Percentiles rank a stretch among this genome's conserved stretches.
phyloP scores from a whole-genome alignment of 1,139 yeast genomes.

The Candida glucosophila region DNA sequence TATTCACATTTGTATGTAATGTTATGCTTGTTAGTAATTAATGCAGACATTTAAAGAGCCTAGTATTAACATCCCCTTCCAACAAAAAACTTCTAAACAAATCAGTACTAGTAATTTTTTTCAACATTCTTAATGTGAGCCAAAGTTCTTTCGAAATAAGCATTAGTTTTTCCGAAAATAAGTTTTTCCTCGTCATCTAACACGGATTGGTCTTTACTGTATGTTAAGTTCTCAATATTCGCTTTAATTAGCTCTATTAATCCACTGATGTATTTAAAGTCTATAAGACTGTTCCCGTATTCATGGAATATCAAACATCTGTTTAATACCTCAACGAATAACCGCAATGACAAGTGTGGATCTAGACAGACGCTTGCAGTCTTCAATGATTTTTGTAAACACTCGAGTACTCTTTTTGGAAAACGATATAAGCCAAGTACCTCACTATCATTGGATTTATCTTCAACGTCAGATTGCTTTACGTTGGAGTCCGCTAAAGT shows the following conservation, averaged over 20 bases:
- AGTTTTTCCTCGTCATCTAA: slow-evolving; percentile 26
- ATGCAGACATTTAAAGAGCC: too few species aligned
- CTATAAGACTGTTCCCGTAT: slow-evolving; percentile 69
- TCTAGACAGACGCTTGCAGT: slow-evolving; percentile 94
- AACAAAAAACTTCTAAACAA: too few species aligned
- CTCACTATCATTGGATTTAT: slow-evolving; percentile 7
- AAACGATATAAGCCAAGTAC: slow-evolving; percentile 30
- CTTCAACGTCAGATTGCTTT: slow-evolving; percentile 5
- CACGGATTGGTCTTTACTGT: slow-evolving; percentile 15
- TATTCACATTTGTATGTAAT: too few species aligned
- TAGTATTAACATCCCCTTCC: too few species aligned
- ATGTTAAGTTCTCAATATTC: slow-evolving; percentile 60
- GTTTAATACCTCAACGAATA: slow-evolving; percentile 84
- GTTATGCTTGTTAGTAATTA: too few species aligned
- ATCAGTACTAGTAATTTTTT: slow-evolving; percentile 27
- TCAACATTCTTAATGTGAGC: slow-evolving; percentile 44
- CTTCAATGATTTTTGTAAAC: slow-evolving; percentile 59
- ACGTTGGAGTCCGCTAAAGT: slow-evolving; percentile 12
- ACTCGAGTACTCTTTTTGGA: slow-evolving; percentile 38
- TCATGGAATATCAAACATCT: slow-evolving; percentile 78
- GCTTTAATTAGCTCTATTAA: slow-evolving; percentile 76
- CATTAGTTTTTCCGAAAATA: slow-evolving; percentile 20
- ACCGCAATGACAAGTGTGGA: slow-evolving; percentile 63
- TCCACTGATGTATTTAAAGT: slow-evolving; percentile 73
- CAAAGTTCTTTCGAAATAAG: slow-evolving; percentile 57